Evolutionary conservation across 352 stramenopile species (phyloP).

Genomic region (Phytopythium vexans): DNA sequence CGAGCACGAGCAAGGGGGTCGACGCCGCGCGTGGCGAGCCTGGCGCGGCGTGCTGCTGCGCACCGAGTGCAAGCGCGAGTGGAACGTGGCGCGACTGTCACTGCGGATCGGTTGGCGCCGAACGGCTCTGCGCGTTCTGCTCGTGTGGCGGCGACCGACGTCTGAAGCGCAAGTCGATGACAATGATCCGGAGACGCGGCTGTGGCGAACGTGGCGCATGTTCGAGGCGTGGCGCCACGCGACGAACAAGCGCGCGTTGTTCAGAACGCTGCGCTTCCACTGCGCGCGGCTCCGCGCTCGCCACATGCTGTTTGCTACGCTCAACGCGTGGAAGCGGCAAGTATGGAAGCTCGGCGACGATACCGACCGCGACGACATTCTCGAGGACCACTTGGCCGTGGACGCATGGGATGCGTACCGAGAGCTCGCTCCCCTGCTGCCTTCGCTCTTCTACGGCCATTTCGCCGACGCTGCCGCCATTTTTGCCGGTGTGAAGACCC

Average conservation of each 20-base stretch:
- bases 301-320: constrained; percentile 46
- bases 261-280: constrained; percentile 40
- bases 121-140: constrained; percentile 43
- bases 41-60: constrained; percentile 59
- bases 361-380: constrained; percentile 10
- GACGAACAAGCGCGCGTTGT: constrained; percentile 43
- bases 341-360: constrained; percentile 58
- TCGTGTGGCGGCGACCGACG: constrained; percentile 39
- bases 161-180: not conserved
- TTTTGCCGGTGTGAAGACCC: constrained; percentile 34
- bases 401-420: constrained; percentile 58
- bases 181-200: constrained; percentile 5
- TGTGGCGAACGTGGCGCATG: constrained; percentile 18
- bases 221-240: constrained; percentile 52
- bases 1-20: constrained; percentile 13
- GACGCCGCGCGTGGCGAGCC: constrained; percentile 23
- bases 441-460: constrained; percentile 61
- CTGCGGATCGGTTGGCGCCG: constrained; percentile 38
- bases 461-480: constrained; percentile 54
- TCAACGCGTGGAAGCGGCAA: constrained; percentile 57
- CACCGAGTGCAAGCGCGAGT: constrained; percentile 53
- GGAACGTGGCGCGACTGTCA: constrained; percentile 42
- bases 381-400: constrained; percentile 52
- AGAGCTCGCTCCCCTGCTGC: constrained; percentile 47
- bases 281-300: constrained; percentile 28